phyloP scores from a whole-genome alignment of 306 rosid species.

The Cyclanthera cordifolia region DNA sequence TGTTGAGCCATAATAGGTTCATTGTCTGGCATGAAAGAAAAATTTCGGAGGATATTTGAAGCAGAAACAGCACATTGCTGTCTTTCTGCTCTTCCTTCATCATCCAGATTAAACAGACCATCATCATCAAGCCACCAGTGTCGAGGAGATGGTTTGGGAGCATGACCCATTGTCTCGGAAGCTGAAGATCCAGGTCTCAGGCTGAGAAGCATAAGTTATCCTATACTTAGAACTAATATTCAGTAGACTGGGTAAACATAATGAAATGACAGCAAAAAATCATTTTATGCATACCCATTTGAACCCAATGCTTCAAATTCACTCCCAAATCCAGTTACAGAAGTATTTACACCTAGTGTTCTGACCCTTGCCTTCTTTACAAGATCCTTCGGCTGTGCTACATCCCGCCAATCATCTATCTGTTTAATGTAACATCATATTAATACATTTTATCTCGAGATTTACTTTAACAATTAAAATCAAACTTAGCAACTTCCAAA shows the following conservation, averaged over 20 bases:
- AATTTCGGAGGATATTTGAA: conserved; percentile 84
- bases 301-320: conserved; percentile 56
- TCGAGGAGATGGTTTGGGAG: conserved; percentile 43
- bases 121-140: conserved; percentile 88
- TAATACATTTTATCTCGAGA: not conserved
- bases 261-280: not conserved
- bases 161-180: conserved; percentile 36
- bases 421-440: conserved; percentile 21
- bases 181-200: conserved; percentile 39
- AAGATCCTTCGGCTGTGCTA: conserved; percentile 66
- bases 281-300: conserved; percentile 43
- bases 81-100: conserved; percentile 81
- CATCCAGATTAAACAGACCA: conserved; percentile 78
- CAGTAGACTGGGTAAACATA: not conserved
- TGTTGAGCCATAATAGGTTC: conserved; percentile 86
- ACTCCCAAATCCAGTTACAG: conserved; percentile 77
- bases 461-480: not conserved
- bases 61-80: conserved; percentile 90
- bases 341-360: conserved; percentile 58
- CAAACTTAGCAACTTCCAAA: not conserved
- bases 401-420: conserved; percentile 98
- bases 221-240: conserved; percentile 25
- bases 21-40: conserved; percentile 98
- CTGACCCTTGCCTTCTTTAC: conserved; percentile 49
- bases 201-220: conserved; percentile 29